phyloP scores from a whole-genome alignment of 768 basidiomycete genomes.

The Boletus vermiculosoides region DNA sequence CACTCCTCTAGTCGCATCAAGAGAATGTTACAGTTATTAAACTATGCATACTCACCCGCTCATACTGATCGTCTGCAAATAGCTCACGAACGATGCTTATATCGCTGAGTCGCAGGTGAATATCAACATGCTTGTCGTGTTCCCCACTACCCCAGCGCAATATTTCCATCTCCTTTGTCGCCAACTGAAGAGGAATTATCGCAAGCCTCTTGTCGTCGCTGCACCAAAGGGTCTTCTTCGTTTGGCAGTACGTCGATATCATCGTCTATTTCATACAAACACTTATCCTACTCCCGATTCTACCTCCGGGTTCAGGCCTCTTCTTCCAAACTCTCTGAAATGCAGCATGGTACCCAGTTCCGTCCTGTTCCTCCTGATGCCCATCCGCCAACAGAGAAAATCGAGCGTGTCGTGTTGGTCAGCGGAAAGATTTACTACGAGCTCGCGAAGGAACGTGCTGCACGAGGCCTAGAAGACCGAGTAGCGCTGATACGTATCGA shows the following conservation, averaged over 20 bases:
- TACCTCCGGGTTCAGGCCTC: conserved; percentile 65
- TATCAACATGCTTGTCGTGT: conserved; percentile 82
- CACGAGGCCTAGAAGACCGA: conserved; percentile 41
- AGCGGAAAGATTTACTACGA: conserved; percentile 91
- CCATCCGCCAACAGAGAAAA: conserved; percentile 34
- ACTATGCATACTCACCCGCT: background rate
- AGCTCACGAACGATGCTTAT: conserved; percentile 80
- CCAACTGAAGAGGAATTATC: conserved; percentile 80
- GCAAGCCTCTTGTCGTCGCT: conserved; percentile 83
- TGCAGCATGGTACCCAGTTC: conserved; percentile 61
- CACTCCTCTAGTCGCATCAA: too few species aligned
- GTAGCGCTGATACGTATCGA: conserved; percentile 79
- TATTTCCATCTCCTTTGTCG: conserved; percentile 90
- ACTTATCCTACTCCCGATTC: background rate
- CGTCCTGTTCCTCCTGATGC: conserved; percentile 61
- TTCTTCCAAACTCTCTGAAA: conserved; percentile 61
- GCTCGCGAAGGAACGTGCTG: conserved; percentile 65
- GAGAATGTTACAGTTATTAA: conserved; percentile 80
- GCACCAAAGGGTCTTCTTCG: conserved; percentile 83
- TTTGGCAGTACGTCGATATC: conserved; percentile 54
- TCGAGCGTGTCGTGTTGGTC: conserved; percentile 68
- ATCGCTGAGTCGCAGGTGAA: conserved; percentile 34
- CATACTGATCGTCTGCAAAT: background rate
- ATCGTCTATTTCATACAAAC: background rate
- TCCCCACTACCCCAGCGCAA: conserved; percentile 86